Evolutionary conservation across 129 eudicot genomes (phyloP).

Genomic region (Chrysanthemum lavandulifolium): DNA sequence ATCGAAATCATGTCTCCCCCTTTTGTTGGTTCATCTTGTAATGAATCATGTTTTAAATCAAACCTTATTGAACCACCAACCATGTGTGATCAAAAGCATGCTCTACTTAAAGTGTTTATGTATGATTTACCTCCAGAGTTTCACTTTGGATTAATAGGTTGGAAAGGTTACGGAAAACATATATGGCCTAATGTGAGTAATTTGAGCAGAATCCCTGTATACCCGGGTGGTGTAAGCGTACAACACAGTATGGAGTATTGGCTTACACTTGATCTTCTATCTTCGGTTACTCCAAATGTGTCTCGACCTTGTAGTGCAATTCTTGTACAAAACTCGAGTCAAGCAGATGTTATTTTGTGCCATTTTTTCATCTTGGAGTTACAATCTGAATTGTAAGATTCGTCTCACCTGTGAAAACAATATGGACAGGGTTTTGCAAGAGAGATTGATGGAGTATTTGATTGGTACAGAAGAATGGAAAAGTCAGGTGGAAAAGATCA

Average conservation of each 20-base stretch:
- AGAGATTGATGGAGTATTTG: constrained; percentile 50
- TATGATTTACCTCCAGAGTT: constrained; percentile 64
- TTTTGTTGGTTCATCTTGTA: neutral
- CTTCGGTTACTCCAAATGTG: constrained; percentile 38
- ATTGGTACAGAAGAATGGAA: constrained; percentile 55
- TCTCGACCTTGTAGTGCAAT: constrained; percentile 58
- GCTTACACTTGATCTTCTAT: constrained; percentile 78
- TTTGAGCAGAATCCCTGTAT: constrained; percentile 35
- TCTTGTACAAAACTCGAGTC: constrained; percentile 46
- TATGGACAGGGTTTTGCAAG: constrained; percentile 45
- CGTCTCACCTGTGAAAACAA: constrained; percentile 30
- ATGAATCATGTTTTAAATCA: neutral
- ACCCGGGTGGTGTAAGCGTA: constrained; percentile 63
- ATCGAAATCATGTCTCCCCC: neutral
- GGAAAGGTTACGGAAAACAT: constrained; percentile 41
- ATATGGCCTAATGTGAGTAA: constrained; percentile 58
- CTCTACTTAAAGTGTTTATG: constrained; percentile 55
- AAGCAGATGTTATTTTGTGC: constrained; percentile 62
- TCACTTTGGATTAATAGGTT: constrained; percentile 71
- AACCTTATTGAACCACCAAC: neutral
- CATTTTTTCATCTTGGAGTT: constrained; percentile 67
- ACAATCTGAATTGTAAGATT: constrained; percentile 51
- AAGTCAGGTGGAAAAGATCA: constrained; percentile 55
- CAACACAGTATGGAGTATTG: constrained; percentile 75
- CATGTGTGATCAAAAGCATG: constrained; percentile 7